Conservation (phyloP, 441 rosid species). For the Adansonia grandidieri region DNA sequence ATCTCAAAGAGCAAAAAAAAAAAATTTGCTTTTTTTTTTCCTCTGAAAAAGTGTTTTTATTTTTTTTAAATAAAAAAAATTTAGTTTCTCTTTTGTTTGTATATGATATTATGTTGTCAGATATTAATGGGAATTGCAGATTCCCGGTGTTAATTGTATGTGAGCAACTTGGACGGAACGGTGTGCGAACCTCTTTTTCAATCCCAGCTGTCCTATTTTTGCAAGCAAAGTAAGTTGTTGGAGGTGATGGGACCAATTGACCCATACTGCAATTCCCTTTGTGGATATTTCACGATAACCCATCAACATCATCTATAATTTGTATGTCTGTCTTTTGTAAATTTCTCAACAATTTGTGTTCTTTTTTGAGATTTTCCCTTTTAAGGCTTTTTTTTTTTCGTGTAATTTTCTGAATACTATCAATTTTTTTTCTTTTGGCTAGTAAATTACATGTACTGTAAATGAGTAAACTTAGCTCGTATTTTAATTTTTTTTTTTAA, state of each 20-base stretch:
- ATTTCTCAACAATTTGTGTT: constrained; percentile 21
- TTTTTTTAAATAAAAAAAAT: constrained; percentile 8
- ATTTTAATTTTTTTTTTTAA: too few species aligned
- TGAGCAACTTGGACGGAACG: constrained; percentile 41
- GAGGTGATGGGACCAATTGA: constrained; percentile 58
- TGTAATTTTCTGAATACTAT: constrained; percentile 35
- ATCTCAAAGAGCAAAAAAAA: not conserved
- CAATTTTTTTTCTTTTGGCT: constrained; percentile 34
- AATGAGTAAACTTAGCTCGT: constrained; percentile 3
- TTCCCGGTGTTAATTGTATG: constrained; percentile 32
- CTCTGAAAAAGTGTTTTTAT: not conserved
- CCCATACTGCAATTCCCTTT: constrained; percentile 41
- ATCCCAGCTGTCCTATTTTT: constrained; percentile 49
- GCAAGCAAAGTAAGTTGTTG: constrained; percentile 42
- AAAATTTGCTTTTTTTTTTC: not conserved
- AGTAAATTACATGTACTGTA: constrained; percentile 4
- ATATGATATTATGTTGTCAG: constrained; percentile 37
- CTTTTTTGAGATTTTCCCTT: constrained; percentile 18
- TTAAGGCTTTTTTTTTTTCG: constrained; percentile 22
- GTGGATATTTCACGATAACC: constrained; percentile 52
- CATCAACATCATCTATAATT: constrained; percentile 61
- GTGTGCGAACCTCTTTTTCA: constrained; percentile 38
- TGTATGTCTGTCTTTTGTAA: constrained; percentile 47
- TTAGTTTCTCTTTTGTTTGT: not conserved
- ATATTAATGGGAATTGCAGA: constrained; percentile 48